Evolutionary conservation across 345 rosid genomes (phyloP), one percentile per base, ranked within the genome.

Genomic region (Salix koriyanagi): DNA sequence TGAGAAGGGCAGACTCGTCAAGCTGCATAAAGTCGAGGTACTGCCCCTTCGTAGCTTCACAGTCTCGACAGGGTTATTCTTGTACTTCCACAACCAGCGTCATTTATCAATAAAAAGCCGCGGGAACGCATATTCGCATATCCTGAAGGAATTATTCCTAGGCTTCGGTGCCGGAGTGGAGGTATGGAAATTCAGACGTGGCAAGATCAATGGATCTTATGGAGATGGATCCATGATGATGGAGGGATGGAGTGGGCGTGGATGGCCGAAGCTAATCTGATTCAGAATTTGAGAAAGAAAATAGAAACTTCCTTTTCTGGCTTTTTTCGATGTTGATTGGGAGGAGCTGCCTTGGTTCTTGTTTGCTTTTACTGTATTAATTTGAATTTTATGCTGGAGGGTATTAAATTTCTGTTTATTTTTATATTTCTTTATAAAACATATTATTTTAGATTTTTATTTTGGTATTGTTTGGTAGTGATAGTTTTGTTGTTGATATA

Each of bases 61-160:
- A 41, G 11, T 18, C 19, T 8, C 6, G 1, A 2, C 0, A 18
- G 50, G 88, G 87, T n/a, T 56, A 76, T 67, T 26, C 2, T 6
- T 8, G 91, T 84, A 68, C 80, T 80, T 79, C 5, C 48, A 1
- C 0, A 0, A 5, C 46, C 30, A 68, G 34, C 70, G 0, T 6
- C 34, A 13, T 2, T 5, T 16, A 39, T 11, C 16, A 23, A n/a
- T 34, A 2, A 7, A 5, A 76, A 41, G 1, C 60, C 26, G 70
- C 74, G 74, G 71, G 18, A 69, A 54, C 5, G 88, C 79, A 86
- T 86, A 88, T 86, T 80, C 88, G 91, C 65, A 88, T 88, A 86
- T 83, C 82, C 87, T 25, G 12, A 50, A 48, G 9, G 88, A 70
- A 83, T 79, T 46, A 83, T 86, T 56, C 89, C 50, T 2, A 19